These are phyloP conservation scores for Panus rudis DNA, from an alignment of 768 basidiomycete genomes.

Conservation along the genomic window DNA sequence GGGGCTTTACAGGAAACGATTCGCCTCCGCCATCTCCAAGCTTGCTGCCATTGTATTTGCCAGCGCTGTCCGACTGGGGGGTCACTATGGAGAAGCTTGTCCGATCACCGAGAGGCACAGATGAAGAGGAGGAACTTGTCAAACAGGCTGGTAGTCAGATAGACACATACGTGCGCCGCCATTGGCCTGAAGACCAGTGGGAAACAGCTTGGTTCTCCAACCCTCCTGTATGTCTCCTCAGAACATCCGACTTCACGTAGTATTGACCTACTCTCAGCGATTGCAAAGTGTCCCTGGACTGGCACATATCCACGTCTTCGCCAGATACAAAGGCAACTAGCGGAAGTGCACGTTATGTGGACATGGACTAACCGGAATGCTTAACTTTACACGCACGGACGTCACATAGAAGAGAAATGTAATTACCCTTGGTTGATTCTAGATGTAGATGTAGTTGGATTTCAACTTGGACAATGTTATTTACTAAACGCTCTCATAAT, in stretches of 20 bases:
- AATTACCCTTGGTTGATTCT: neutral
- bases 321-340: constrained; percentile 57
- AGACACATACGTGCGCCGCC: constrained; percentile 50
- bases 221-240: constrained; percentile 49
- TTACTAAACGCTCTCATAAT: no score
- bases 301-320: constrained; percentile 86
- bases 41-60: constrained; percentile 47
- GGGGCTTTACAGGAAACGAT: constrained; percentile 66
- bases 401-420: no score
- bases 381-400: neutral
- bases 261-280: constrained; percentile 37
- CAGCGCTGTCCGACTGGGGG: constrained; percentile 64
- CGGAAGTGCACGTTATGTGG: no score
- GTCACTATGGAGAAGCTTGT: constrained; percentile 56
- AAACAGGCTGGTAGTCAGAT: constrained; percentile 50
- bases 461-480: no score
- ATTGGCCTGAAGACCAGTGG: constrained; percentile 72
- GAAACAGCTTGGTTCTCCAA: constrained; percentile 93
- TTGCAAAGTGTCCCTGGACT: constrained; percentile 77
- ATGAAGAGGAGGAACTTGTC: constrained; percentile 47
- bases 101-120: constrained; percentile 41
- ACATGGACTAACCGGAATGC: neutral
- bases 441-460: no score
- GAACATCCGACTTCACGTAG: neutral
- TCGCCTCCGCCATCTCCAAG: constrained; percentile 56